Conservation (phyloP, 2,329 filamentous ascomycete species). For the Colletotrichum sp. region DNA sequence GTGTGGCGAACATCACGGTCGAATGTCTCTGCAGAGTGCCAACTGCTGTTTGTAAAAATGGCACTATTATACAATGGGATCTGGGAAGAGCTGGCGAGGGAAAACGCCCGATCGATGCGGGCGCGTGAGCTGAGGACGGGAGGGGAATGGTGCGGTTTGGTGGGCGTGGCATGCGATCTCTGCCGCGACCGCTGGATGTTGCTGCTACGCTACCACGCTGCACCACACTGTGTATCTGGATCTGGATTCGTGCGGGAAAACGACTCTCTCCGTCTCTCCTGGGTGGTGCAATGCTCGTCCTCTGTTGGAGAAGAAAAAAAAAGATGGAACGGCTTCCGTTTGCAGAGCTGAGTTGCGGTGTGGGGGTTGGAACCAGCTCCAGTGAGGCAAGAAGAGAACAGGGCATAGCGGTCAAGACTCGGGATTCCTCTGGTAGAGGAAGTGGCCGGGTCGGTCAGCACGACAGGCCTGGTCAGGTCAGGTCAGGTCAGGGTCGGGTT, state of each 20-base stretch:
- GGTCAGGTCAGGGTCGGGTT: neutral
- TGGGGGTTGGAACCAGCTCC: neutral
- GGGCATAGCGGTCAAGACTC: neutral
- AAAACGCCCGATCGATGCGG: constrained; percentile 1
- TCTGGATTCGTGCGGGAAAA: neutral
- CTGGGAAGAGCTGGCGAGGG: neutral
- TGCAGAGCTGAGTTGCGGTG: constrained; percentile 1
- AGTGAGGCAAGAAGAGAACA: neutral
- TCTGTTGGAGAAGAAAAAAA: neutral
- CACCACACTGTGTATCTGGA: neutral
- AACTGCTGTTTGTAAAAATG: neutral
- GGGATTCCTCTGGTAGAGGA: neutral
- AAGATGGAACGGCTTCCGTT: constrained; percentile 10
- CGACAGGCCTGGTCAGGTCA: neutral
- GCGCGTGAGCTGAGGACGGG: constrained; percentile 19
- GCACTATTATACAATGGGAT: neutral
- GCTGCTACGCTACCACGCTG: neutral
- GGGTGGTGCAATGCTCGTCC: neutral
- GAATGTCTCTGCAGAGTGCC: neutral
- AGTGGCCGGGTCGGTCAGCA: neutral
- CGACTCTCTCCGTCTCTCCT: neutral
- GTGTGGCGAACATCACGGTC: neutral
- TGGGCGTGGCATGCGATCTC: neutral
- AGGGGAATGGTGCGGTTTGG: constrained; percentile 10
- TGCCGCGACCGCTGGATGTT: neutral